These are phyloP conservation scores for Fusarium torreyae DNA, from an alignment of 2,329 filamentous ascomycete species.

Conservation along the genomic window DNA sequence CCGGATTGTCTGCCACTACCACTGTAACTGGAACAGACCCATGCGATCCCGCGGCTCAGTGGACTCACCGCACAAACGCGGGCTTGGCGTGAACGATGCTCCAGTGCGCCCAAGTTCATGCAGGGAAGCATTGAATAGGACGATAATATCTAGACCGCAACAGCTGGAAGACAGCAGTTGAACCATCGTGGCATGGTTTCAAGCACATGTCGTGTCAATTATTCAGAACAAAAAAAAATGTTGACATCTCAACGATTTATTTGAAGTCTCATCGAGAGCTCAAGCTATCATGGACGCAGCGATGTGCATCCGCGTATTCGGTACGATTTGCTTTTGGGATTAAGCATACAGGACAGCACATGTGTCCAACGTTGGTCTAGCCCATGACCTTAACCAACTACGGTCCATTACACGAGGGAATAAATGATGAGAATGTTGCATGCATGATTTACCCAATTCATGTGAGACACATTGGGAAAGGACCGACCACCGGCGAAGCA, in stretches of 20 bases:
- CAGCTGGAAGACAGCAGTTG: constrained; percentile 6
- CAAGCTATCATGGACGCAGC: constrained; percentile 4
- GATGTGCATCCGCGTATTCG: constrained; percentile 28
- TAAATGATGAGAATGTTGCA: constrained; percentile 8
- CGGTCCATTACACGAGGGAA: constrained; percentile 5
- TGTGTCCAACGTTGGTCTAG: constrained; percentile 6
- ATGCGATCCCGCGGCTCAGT: constrained; percentile 18
- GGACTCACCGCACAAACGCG: constrained; percentile 20
- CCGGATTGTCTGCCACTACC: neutral
- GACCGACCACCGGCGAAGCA: constrained; percentile 14
- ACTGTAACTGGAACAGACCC: neutral
- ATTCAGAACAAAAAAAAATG: neutral
- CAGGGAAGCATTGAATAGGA: constrained; percentile 9
- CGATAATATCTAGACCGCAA: constrained; percentile 23
- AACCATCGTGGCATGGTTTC: constrained; percentile 6
- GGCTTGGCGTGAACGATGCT: constrained; percentile 18
- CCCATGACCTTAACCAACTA: neutral
- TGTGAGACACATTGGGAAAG: constrained; percentile 28
- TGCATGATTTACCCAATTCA: constrained; percentile 4
- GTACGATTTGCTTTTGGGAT: constrained; percentile 1
- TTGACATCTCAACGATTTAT: constrained; percentile 8
- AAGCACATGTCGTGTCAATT: neutral
- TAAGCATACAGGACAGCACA: neutral
- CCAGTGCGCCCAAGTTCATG: constrained; percentile 2
- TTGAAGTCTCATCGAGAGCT: neutral